phyloP scores from a whole-genome alignment of 2,329 filamentous ascomycete species.

The Colletotrichum echinochloae region DNA sequence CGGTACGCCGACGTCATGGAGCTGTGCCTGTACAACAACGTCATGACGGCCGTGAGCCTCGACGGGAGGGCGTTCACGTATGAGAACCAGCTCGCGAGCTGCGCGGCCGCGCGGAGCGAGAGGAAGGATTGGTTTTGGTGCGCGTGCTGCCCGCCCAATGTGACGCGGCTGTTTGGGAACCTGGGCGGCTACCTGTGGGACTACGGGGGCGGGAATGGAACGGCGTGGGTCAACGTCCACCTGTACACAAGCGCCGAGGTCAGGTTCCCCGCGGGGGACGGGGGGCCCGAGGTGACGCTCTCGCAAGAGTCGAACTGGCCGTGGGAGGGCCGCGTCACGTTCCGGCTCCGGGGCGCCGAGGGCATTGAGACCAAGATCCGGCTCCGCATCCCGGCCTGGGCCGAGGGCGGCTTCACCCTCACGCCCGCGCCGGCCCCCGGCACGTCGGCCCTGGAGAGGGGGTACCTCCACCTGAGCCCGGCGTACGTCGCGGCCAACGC shows the following conservation, averaged over 20 bases:
- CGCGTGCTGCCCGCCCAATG: conserved; percentile 71
- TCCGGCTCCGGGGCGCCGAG: conserved; percentile 51
- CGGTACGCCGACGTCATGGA: conserved; percentile 71
- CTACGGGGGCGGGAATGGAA: conserved; percentile 46
- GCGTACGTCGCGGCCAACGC: conserved; percentile 54
- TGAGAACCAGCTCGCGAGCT: conserved; percentile 70
- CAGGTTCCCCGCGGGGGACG: conserved; percentile 51
- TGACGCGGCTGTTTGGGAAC: conserved; percentile 66
- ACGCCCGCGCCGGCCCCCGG: conserved; percentile 49
- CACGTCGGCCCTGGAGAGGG: conserved; percentile 54
- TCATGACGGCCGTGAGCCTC: conserved; percentile 68
- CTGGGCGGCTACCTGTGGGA: conserved; percentile 69
- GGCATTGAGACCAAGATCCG: conserved; percentile 55
- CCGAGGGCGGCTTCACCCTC: conserved; percentile 49
- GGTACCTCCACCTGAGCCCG: conserved; percentile 61
- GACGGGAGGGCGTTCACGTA: conserved; percentile 71
- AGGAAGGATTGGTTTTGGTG: conserved; percentile 69
- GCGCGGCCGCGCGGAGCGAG: conserved; percentile 59
- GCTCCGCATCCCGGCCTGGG: conserved; percentile 68
- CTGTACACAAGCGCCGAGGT: conserved; percentile 65
- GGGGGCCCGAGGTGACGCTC: conserved; percentile 55
- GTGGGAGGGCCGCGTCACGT: conserved; percentile 64
- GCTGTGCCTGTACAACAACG: conserved; percentile 69
- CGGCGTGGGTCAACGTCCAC: conserved; percentile 63
- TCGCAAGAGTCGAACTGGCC: conserved; percentile 68